Evolutionary conservation across 2,329 filamentous ascomycete genomes (phyloP), one percentile per base, ranked within the genome.

Genomic region (Emericellopsis atlantica): DNA sequence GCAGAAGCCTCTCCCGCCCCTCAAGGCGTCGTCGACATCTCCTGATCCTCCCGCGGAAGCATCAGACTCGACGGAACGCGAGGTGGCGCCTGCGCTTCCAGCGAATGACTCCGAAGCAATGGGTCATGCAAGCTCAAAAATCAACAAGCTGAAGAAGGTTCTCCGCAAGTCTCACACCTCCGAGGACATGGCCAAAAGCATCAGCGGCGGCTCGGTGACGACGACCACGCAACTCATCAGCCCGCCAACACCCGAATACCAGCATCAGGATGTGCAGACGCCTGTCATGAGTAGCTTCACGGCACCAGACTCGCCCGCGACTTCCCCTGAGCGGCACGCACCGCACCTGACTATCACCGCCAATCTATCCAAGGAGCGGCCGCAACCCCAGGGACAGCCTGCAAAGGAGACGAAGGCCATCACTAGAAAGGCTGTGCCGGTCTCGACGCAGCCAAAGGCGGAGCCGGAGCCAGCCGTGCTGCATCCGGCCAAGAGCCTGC

Each of bases 211-310:
- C 10, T 23, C 39, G 11, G 15, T 14, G 14, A 12, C 26, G 6
- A 16, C 26, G 24, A 10, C 18, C 7, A 36, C 39, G 22, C 15
- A 33, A 45, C 45, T 11, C 50, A 44, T 39, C 32, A 60, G 66
- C 2, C 64, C 66, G 9, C 69, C 69, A 1, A 72, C 68, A 2
- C 68, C 69, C 14, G 69, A 72, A 36, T 70, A 72, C 43, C 61
- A 61, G 32, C 59, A 60, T 16, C 58, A 63, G 35, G 66, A 70
- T 43, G 51, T 60, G 40, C 59, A 59, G 44, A 58, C 57, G 12
- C 55, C 60, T 3, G 50, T 56, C 7, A 44, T 60, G 32, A 57
- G 62, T 22, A 54, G 53, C 3, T 53, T 63, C 37, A 53, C 61
- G 21, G 66, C 66, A 3, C 67, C 67, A 5, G 53, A 62, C 3